Evolutionary conservation across 371 early-diverging fungal genomes (phyloP).

Genomic region (Mucor plumbeus): DNA sequence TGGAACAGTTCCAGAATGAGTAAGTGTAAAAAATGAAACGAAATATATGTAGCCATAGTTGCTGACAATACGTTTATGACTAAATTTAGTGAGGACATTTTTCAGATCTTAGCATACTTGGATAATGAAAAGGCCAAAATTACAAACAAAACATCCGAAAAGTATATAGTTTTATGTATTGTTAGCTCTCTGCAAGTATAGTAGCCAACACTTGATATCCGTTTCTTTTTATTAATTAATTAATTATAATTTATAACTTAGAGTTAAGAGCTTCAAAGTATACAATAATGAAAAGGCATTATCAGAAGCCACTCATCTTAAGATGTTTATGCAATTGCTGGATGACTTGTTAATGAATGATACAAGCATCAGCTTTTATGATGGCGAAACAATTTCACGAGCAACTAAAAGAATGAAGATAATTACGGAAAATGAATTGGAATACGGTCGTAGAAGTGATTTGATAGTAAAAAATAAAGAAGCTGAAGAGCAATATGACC

Average conservation of each 20-base stretch:
- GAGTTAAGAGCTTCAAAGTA: constrained; percentile 6
- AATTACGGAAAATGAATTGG: constrained; percentile 9
- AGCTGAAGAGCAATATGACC: constrained; percentile 10
- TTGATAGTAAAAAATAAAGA: constrained; percentile 4
- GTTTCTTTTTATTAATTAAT: no score
- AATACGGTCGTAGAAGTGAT: constrained; percentile 9
- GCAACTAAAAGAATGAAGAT: constrained; percentile 18
- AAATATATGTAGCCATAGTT: no score
- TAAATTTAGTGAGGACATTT: constrained; percentile 3
- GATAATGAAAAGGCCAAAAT: constrained; percentile 6
- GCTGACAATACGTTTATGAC: no score
- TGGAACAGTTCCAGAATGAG: no score
- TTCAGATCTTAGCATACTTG: not conserved
- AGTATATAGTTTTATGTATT: not conserved
- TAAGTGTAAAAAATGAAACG: no score
- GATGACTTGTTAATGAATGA: constrained; percentile 10
- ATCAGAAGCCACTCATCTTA: constrained; percentile 13
- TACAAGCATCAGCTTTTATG: not conserved
- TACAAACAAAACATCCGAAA: constrained; percentile 1
- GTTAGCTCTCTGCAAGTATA: constrained; percentile 3
- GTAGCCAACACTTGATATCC: constrained; percentile 2
- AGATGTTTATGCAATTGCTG: not conserved
- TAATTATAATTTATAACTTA: constrained; percentile 8
- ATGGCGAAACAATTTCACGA: constrained; percentile 12
- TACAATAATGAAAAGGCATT: constrained; percentile 4